phyloP scores from a whole-genome alignment of 257 asterid species.

The Lithospermum erythrorhizon region DNA sequence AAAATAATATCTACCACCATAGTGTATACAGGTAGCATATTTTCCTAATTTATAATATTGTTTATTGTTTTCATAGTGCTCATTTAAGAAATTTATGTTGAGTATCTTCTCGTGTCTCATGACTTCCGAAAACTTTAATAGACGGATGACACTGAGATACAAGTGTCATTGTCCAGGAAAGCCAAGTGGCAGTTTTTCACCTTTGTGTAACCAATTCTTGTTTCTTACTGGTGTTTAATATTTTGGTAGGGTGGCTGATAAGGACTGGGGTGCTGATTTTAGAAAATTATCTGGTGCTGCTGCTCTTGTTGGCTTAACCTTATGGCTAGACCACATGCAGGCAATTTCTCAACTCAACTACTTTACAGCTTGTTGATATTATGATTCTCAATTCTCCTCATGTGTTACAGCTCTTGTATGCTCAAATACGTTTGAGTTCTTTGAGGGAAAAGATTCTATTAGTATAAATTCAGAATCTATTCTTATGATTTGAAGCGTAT shows the following conservation, averaged over 20 bases:
- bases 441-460: not conserved
- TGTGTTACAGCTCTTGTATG: not conserved
- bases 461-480: no score
- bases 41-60: not conserved
- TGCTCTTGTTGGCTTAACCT: slow-evolving; percentile 84
- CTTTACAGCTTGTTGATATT: not conserved
- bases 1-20: slow-evolving; percentile 59
- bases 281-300: slow-evolving; percentile 92
- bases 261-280: slow-evolving; percentile 98
- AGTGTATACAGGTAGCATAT: slow-evolving; percentile 55
- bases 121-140: no score
- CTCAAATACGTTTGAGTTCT: not conserved
- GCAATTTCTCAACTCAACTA: slow-evolving; percentile 22
- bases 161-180: not conserved
- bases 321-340: slow-evolving; percentile 99
- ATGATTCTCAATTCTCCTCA: not conserved
- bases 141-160: no score
- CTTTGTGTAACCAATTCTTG: slow-evolving; percentile 1
- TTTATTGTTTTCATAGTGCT: not conserved
- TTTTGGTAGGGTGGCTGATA: slow-evolving; percentile 78
- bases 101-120: no score
- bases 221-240: slow-evolving; percentile 15
- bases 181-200: slow-evolving; percentile 2
- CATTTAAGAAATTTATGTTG: no score
- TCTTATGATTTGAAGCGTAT: no score